These are phyloP conservation scores for Emmonsia crescens DNA, from an alignment of 2,329 filamentous ascomycete species.

Conservation along the genomic window DNA sequence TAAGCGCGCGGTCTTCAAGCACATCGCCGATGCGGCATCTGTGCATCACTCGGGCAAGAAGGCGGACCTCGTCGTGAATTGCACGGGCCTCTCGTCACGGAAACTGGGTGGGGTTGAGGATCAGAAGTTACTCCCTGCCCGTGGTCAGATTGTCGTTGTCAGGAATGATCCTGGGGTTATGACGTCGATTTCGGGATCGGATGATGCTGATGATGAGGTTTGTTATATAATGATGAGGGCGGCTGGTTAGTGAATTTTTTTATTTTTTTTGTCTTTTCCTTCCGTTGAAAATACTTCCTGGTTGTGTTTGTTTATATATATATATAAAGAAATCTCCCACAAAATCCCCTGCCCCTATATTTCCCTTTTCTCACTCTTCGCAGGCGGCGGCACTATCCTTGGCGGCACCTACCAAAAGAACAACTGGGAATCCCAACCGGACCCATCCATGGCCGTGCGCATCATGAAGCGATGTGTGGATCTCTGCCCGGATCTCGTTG, in stretches of 20 bases:
- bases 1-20: slow-evolving; percentile 51
- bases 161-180: slow-evolving; percentile 66
- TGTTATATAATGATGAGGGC: slow-evolving; percentile 77
- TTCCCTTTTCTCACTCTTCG: background rate
- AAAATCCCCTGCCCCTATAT: background rate
- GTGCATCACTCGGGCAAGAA: slow-evolving; percentile 47
- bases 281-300: background rate
- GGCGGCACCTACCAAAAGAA: slow-evolving; percentile 76
- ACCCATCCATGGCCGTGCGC: slow-evolving; percentile 65
- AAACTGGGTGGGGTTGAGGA: slow-evolving; percentile 76
- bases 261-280: background rate
- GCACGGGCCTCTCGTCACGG: slow-evolving; percentile 65
- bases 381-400: slow-evolving; percentile 68
- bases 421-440: slow-evolving; percentile 68
- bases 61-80: slow-evolving; percentile 68
- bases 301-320: background rate
- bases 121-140: slow-evolving; percentile 57
- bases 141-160: slow-evolving; percentile 77
- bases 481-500: slow-evolving; percentile 31
- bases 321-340: background rate
- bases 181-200: slow-evolving; percentile 58
- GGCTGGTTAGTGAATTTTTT: slow-evolving; percentile 18
- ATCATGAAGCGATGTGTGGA: slow-evolving; percentile 62
- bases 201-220: slow-evolving; percentile 61
- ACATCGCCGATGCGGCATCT: slow-evolving; percentile 59